These are phyloP conservation scores for Plectosphaerella plurivora DNA, from an alignment of 2,329 filamentous ascomycete genomes.

Conservation along the genomic window DNA sequence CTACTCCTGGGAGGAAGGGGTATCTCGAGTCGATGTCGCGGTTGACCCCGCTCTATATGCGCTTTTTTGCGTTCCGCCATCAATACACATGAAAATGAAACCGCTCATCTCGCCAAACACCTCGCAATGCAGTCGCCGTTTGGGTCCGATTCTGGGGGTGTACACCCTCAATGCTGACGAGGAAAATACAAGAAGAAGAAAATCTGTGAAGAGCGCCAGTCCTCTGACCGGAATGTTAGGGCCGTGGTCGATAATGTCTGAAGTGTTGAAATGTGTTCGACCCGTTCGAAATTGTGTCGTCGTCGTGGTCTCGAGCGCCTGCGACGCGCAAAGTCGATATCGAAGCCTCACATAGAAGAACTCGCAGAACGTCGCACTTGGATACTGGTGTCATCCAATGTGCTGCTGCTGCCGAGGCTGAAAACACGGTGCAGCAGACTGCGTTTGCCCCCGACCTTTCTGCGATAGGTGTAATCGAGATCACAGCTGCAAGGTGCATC, in stretches of 20 bases:
- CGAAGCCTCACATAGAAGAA: slow-evolving; percentile 3
- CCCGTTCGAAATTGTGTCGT: neutral
- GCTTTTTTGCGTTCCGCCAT: neutral
- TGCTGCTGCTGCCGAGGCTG: slow-evolving; percentile 13
- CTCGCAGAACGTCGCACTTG: slow-evolving; percentile 8
- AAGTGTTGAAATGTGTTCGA: neutral
- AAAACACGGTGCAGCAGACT: slow-evolving; percentile 36
- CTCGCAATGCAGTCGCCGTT: neutral
- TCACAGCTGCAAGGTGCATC: neutral
- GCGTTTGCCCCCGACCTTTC: slow-evolving; percentile 20
- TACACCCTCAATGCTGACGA: neutral
- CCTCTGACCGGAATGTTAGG: too few relatives aligned
- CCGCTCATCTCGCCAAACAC: neutral
- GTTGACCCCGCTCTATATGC: neutral
- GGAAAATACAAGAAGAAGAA: neutral
- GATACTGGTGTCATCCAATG: slow-evolving; percentile 1
- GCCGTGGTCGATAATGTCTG: neutral
- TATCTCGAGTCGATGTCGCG: neutral
- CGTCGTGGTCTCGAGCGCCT: neutral
- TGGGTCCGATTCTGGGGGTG: neutral
- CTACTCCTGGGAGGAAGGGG: neutral
- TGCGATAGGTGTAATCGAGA: slow-evolving; percentile 19
- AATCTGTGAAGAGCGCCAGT: neutral
- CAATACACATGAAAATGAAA: neutral
- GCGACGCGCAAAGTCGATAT: neutral